Percentiles rank a stretch among this genome's conserved stretches.
Conservation (phyloP, 2,329 filamentous ascomycete species). For the Nemania bipapillata region DNA sequence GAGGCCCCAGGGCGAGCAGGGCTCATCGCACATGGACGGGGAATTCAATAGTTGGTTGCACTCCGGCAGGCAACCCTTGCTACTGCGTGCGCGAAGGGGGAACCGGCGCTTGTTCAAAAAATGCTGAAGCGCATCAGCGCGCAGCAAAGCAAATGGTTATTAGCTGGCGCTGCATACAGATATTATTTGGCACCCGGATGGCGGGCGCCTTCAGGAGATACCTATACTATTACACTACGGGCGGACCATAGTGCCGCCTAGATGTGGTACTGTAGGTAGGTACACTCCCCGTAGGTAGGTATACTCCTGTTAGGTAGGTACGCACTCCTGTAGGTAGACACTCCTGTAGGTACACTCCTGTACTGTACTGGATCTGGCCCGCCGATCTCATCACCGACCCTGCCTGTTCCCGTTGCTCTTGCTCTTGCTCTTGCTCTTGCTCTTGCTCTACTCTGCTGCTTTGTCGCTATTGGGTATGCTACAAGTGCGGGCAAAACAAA, state of each 20-base stretch:
- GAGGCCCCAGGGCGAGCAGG: constrained; percentile 22
- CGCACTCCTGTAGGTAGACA: no score
- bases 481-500: no score
- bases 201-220: constrained; percentile 28
- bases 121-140: constrained; percentile 11
- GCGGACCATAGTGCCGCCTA: constrained; percentile 11
- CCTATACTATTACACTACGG: not conserved
- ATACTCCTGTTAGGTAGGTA: no score
- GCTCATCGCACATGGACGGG: constrained; percentile 27
- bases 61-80: constrained; percentile 31
- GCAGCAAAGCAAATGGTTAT: constrained; percentile 10
- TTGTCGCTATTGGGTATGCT: constrained; percentile 10
- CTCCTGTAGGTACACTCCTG: no score
- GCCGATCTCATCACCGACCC: constrained; percentile 19
- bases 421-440: not conserved
- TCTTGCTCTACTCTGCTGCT: not conserved
- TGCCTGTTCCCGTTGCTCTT: constrained; percentile 25
- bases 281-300: no score
- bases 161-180: constrained; percentile 31
- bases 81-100: constrained; percentile 15
- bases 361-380: constrained; percentile 8
- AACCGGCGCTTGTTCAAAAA: constrained; percentile 34
- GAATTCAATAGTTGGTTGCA: constrained; percentile 26
- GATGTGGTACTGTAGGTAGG: constrained; percentile 10
- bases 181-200: constrained; percentile 26